Base-by-base conservation (phyloP, 2,329 filamentous ascomycete genomes). In the Pseudopyrenochaeta lycopersici region DNA sequence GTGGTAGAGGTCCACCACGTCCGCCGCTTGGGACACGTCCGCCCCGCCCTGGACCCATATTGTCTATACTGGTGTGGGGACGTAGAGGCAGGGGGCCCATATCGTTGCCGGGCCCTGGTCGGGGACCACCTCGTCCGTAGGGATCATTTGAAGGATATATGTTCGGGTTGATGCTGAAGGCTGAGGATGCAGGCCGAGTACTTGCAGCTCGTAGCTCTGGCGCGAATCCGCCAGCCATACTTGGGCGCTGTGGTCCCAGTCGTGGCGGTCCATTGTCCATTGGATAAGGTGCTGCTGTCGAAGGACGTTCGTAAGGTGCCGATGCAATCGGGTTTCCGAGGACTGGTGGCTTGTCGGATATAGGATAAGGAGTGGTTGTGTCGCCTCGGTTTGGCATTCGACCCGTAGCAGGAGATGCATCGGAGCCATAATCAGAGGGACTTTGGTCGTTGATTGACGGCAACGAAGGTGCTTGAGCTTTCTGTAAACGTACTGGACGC, bases 261-360 rank as follows among this genome's bases (percentile, higher is more conserved):
- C 80, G 81, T 41, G 82, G 79, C 17, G 86, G 83, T 47, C 81
- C 79, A 60, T 90, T 87, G 60, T 90, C 88, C 44, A 88, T 82
- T 0, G 90, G 90, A 64, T 92, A 92, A 1, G 90, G 90, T 1
- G 87, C 86, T 18, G 84, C 80, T 9, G 87, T 83, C 14, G 85
- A 75, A 30, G 85, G 80, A 23, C 76, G 71, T 15, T 76, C 71
- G 14, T 69, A 71, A 36, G 70, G 73, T 38, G 64, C 59, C 11
- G 67, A 54, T n/a, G 52, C 54, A 27, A 57, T 68, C n/a, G 54
- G 43, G 15, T 44, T 53, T 17, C 54, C 50, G 17, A 70, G 46
- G 62, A 66, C 56, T 4, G 78, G 75, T 33, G 78, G 78, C 39
- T 77, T 69, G 52, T 80, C 77, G 15, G 76, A 77, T 2, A 77